Base-by-base conservation (phyloP, 139 green algal species). In the Protoeuglena noctilucae region DNA sequence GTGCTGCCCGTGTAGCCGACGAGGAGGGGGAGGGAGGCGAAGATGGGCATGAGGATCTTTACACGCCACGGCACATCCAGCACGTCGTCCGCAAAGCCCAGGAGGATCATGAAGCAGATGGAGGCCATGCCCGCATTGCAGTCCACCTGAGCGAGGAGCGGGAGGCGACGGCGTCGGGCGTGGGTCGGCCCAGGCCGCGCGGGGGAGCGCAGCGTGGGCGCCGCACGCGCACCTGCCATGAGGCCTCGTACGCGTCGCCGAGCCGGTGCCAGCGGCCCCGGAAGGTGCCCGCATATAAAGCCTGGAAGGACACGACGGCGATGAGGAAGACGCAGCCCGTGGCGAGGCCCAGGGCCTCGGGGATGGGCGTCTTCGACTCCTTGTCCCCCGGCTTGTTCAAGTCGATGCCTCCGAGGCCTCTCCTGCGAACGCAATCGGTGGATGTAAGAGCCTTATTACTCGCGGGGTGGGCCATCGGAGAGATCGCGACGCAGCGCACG, bases 21-120 rank as follows among this genome's bases (percentile, higher is more conserved):
- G 48, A 96, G 64, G 31, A 98, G 70, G 4, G 88, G 90, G 51
- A 96, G 59, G 2, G 86, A 70, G 0, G 87, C 90, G 43, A 96
- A 67, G 9, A 76, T 64, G 0, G 91, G 91, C 26, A 96, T 75
- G 19, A 93, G 23, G 28, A 98, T 74, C 68, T 98, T 98, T 5
- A 89, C 80, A 18, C 91, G 61, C 91, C 91, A 99, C 1, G 84
- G 87, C 43, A 99, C 87, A 71, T 97, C 90, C 56, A 99, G 76
- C 40, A 99, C 91, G 58, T 99, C 91, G 54, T 99, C 91, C 5
- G 88, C 84, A 68, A 99, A 99, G 4, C 91, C 91, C 17, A 99
- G 75, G 61, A 99, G 93, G 2, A 95, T 67, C 88, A 96, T 97
- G 73, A 96, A 95, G 59, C 81, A 88, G 39, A 97, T 88, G 26